phyloP scores from a whole-genome alignment of 2,329 filamentous ascomycete species.

The Beauveria sp. region DNA sequence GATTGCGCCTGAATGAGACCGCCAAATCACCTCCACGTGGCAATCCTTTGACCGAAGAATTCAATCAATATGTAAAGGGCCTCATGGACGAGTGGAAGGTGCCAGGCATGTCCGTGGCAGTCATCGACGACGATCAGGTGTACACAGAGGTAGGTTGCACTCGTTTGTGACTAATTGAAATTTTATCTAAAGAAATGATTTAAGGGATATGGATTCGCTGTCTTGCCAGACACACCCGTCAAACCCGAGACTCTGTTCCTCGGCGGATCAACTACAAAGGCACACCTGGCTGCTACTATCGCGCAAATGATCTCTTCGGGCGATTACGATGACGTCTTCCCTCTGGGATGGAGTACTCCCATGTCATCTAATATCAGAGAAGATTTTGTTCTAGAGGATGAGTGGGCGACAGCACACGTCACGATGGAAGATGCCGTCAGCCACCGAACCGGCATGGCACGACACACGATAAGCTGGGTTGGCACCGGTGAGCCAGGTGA shows the following conservation, averaged over 20 bases:
- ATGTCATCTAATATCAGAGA: slow-evolving; percentile 40
- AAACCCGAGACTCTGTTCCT: neutral
- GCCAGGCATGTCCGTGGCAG: slow-evolving; percentile 21
- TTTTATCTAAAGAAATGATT: neutral
- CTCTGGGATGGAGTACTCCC: slow-evolving; percentile 35
- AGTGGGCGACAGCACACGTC: slow-evolving; percentile 37
- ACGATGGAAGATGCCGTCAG: slow-evolving; percentile 47
- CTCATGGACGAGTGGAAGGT: slow-evolving; percentile 20
- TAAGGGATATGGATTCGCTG: neutral
- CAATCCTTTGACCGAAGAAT: slow-evolving; percentile 15
- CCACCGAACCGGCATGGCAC: slow-evolving; percentile 38
- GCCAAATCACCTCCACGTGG: neutral
- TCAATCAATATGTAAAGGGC: slow-evolving; percentile 12
- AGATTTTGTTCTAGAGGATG: slow-evolving; percentile 43
- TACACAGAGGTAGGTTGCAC: slow-evolving; percentile 18
- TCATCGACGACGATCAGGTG: slow-evolving; percentile 20
- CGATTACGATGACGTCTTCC: neutral
- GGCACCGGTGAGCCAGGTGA: neutral
- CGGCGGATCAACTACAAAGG: neutral
- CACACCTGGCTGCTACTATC: neutral
- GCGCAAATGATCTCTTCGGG: neutral
- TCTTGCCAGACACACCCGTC: neutral
- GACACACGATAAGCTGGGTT: neutral
- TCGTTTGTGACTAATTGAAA: neutral
- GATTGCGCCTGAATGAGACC: neutral